Evolutionary conservation across 2,329 filamentous ascomycete genomes (phyloP).

Genomic region (Diaporthe vexans): DNA sequence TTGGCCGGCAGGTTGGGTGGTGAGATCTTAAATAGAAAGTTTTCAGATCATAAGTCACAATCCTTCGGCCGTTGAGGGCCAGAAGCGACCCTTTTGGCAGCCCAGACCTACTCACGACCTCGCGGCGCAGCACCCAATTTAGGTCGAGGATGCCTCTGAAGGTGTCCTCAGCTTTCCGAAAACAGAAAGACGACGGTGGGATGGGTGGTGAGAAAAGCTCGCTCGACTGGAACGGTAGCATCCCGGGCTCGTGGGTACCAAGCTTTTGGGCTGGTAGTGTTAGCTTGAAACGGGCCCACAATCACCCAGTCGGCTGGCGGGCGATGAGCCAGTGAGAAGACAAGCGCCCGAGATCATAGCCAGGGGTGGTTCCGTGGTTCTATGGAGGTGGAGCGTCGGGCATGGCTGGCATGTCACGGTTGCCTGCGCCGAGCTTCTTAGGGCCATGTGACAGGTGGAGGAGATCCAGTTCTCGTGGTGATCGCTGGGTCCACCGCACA

Average conservation of each 20-base stretch:
- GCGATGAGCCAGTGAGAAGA: slow-evolving; percentile 13
- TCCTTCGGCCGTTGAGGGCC: slow-evolving; percentile 1
- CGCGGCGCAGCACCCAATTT: not conserved
- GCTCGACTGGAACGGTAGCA: slow-evolving; percentile 25
- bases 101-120: not conserved
- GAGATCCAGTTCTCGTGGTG: slow-evolving; percentile 24
- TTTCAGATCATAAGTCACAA: not conserved
- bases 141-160: not conserved
- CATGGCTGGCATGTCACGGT: not conserved
- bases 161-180: slow-evolving; percentile 1
- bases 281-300: slow-evolving; percentile 29
- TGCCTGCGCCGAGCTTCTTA: slow-evolving; percentile 3
- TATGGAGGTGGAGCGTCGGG: slow-evolving; percentile 26
- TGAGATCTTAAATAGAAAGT: slow-evolving; percentile 30
- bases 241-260: slow-evolving; percentile 29
- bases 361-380: not conserved
- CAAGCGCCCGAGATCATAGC: slow-evolving; percentile 11
- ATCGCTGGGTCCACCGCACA: not conserved
- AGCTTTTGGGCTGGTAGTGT: slow-evolving; percentile 17
- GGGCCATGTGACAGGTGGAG: slow-evolving; percentile 26
- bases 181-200: slow-evolving; percentile 6
- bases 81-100: not conserved
- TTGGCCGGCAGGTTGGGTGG: not conserved
- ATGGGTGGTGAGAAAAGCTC: not conserved
- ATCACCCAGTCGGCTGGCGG: not conserved